These are phyloP conservation scores for Wickerhamiella sergipiensis DNA, from an alignment of 805 yeast species.

Conservation along the genomic window DNA sequence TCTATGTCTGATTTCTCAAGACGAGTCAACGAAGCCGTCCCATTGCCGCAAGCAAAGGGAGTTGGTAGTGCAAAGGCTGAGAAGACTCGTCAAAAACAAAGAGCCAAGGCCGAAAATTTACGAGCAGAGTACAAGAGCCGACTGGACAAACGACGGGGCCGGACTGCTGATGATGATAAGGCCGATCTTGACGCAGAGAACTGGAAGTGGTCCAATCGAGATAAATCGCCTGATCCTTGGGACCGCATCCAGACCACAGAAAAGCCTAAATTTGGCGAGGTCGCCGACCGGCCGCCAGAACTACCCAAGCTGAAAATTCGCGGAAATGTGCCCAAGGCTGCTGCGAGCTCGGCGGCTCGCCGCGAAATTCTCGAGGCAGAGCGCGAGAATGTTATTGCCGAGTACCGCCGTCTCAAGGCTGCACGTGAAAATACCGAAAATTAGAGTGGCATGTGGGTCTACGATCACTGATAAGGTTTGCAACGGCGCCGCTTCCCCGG, in stretches of 20 bases:
- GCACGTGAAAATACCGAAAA: neutral
- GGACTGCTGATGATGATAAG: slow-evolving; percentile 16
- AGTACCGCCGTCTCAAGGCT: slow-evolving; percentile 22
- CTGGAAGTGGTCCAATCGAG: slow-evolving; percentile 16
- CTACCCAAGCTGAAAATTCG: slow-evolving; percentile 21
- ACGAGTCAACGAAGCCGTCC: slow-evolving; percentile 30
- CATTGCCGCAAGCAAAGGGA: slow-evolving; percentile 25
- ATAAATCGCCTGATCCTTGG: slow-evolving; percentile 33
- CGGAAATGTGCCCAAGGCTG: slow-evolving; percentile 28
- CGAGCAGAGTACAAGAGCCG: slow-evolving; percentile 15
- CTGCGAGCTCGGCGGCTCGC: slow-evolving; percentile 27
- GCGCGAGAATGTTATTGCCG: slow-evolving; percentile 25
- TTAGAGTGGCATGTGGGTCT: neutral
- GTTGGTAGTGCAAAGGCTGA: slow-evolving; percentile 20
- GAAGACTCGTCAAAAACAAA: slow-evolving; percentile 18
- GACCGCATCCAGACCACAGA: slow-evolving; percentile 21
- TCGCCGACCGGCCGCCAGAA: slow-evolving; percentile 30
- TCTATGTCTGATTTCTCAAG: slow-evolving; percentile 26
- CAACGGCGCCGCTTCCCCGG: too few species aligned
- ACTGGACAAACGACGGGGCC: slow-evolving; percentile 12
- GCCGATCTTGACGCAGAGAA: slow-evolving; percentile 15
- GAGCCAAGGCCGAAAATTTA: slow-evolving; percentile 16
- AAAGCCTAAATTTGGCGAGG: slow-evolving; percentile 29
- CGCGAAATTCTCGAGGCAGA: slow-evolving; percentile 27
- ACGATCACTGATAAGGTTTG: neutral